Evolutionary conservation across 2,329 filamentous ascomycete genomes (phyloP), one percentile per base, ranked within the genome.

Genomic region (Phialocephala subalpina): DNA sequence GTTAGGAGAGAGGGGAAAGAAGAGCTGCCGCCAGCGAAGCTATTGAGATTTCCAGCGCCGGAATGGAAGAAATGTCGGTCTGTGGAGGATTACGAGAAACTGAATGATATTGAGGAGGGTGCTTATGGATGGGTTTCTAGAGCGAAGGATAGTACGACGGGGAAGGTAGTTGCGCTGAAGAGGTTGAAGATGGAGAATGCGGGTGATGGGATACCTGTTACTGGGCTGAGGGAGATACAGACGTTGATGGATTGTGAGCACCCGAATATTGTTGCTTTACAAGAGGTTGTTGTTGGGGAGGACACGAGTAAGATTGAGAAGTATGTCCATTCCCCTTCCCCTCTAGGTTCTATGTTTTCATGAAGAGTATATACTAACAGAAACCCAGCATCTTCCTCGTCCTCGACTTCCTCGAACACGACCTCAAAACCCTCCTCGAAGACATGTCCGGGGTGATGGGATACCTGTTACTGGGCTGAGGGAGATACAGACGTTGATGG

Each of bases 61-160:
- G 79, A 82, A 71, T 97, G 94, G 88, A 85, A 87, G 59, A 83
- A 81, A 64, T 92, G 91, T 75, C 86, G 92, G 67, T 92, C 92
- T 76, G 91, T 97, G 29, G 91, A 95, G 75, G 90, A 93, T 75
- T 99, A 94, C 80, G 92, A 97, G 74, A 92, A 92, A 72, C 84
- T 99, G 64, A 99, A 99, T 78, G 92, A 96, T 77, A 99, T 99
- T 74, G 96, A 98, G 79, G 96, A 99, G 81, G 96, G 96, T 40
- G 94, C 94, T 9, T 99, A 99, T 79, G 96, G 96, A 55, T 95
- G 90, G 87, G 96, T 99, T 4, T 94, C 94, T 62, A 86, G 96
- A 65, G 96, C 94, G 14, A 90, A 85, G 68, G 91, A 97, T 73
- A 83, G 86, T 36, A 81, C 83, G 3, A 95, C 92, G 0, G 92